Evolutionary conservation across 2,329 filamentous ascomycete genomes (phyloP).

Genomic region (Fusarium coicis): DNA sequence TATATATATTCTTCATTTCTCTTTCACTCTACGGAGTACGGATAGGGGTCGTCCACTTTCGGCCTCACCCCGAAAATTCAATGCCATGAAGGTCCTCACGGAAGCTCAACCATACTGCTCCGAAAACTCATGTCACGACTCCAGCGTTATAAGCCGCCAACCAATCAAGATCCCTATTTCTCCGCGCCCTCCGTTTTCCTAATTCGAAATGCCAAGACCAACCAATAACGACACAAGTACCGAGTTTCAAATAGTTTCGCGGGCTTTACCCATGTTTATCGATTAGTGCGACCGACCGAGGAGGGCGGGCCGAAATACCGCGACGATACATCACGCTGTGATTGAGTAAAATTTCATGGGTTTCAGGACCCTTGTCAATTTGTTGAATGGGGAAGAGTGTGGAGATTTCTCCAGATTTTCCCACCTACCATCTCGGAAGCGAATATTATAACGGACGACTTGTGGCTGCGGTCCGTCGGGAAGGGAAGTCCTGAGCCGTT

Average conservation of each 20-base stretch:
- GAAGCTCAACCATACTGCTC: background rate
- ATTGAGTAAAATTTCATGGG: background rate
- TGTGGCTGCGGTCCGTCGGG: background rate
- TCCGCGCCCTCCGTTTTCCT: conserved; percentile 19
- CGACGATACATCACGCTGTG: background rate
- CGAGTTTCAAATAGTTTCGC: conserved; percentile 11
- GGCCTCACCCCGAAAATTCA: background rate
- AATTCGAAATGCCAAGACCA: background rate
- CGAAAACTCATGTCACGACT: background rate
- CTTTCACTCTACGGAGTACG: background rate
- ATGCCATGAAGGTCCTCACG: background rate
- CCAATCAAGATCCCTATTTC: conserved; percentile 25
- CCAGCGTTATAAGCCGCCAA: background rate
- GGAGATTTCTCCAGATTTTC: conserved; percentile 13
- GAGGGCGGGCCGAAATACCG: conserved; percentile 11
- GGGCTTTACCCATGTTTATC: background rate
- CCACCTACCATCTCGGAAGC: conserved; percentile 16
- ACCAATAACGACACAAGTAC: conserved; percentile 4
- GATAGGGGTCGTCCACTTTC: conserved; percentile 8
- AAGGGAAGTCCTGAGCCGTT: background rate
- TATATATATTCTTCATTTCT: conserved; percentile 10
- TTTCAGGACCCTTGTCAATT: conserved; percentile 14
- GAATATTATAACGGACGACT: background rate
- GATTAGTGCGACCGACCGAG: background rate
- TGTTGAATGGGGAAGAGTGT: background rate